A percentile compares a stretch with the other conserved stretches of the same genome.
These are phyloP conservation scores for Auricularia cornea DNA, from an alignment of 768 basidiomycete genomes.

Conservation along the genomic window DNA sequence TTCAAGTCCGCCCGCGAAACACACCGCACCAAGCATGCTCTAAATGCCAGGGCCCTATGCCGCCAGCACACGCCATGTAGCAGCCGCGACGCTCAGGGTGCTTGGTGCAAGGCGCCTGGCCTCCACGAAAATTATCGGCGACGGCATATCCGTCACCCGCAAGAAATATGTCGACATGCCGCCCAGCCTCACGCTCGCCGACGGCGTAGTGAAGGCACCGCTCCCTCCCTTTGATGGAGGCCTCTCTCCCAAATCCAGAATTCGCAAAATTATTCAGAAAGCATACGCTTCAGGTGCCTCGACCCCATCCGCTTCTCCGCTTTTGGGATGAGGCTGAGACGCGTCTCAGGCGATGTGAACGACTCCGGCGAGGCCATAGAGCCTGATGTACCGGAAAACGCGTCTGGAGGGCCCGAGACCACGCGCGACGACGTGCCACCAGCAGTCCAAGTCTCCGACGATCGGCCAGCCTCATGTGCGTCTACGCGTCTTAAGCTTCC, in stretches of 20 bases:
- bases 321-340: background rate
- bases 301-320: background rate
- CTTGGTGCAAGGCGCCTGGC: background rate
- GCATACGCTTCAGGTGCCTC: background rate
- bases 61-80: background rate
- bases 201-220: background rate
- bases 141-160: background rate
- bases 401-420: background rate
- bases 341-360: background rate
- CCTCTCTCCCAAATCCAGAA: background rate
- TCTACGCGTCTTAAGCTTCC: too few relatives aligned
- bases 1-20: background rate
- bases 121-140: background rate
- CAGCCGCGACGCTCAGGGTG: background rate
- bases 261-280: background rate
- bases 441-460: background rate
- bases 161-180: background rate
- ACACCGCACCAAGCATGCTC: background rate
- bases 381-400: too few relatives aligned
- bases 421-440: background rate
- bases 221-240: background rate
- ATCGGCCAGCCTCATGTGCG: background rate
- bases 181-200: background rate
- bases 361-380: too few relatives aligned
- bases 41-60: background rate